These are phyloP conservation scores for Berkeleyomyces basicola DNA, from an alignment of 2,329 filamentous ascomycete genomes.

Conservation along the genomic window DNA sequence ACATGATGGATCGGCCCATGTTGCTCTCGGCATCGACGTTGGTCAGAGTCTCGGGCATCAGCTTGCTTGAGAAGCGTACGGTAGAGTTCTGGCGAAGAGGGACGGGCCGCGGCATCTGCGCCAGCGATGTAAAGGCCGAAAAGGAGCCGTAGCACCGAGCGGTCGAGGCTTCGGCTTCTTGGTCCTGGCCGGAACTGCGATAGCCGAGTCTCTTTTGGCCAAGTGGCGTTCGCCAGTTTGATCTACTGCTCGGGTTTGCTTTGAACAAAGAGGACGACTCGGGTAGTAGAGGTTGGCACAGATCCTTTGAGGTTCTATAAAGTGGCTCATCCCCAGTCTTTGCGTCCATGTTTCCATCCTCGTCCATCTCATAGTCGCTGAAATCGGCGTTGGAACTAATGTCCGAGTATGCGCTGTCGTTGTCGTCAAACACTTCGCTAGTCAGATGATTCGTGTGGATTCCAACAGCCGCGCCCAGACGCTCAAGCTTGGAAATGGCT, in stretches of 20 bases:
- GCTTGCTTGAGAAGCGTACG: constrained; percentile 53
- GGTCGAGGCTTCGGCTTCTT: not conserved
- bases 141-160: constrained; percentile 13
- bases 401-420: constrained; percentile 4
- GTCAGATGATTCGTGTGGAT: constrained; percentile 62
- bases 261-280: not conserved
- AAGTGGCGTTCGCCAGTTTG: not conserved
- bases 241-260: not conserved
- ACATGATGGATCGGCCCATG: constrained; percentile 55
- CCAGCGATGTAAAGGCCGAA: not conserved
- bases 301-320: not conserved
- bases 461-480: constrained; percentile 49
- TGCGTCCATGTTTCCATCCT: constrained; percentile 16
- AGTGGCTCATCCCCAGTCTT: constrained; percentile 5
- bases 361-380: constrained; percentile 20
- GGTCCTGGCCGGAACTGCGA: constrained; percentile 9
- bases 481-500: constrained; percentile 32
- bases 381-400: not conserved
- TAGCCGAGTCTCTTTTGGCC: constrained; percentile 13
- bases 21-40: constrained; percentile 43
- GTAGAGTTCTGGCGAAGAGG: constrained; percentile 36
- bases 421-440: constrained; percentile 36
- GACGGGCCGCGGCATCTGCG: constrained; percentile 24
- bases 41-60: constrained; percentile 54
- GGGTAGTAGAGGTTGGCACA: not conserved